A percentile compares a stretch with the other conserved stretches of the same genome.
Conservation (phyloP, 139 green algal species). For the Coelastrella sp. region DNA sequence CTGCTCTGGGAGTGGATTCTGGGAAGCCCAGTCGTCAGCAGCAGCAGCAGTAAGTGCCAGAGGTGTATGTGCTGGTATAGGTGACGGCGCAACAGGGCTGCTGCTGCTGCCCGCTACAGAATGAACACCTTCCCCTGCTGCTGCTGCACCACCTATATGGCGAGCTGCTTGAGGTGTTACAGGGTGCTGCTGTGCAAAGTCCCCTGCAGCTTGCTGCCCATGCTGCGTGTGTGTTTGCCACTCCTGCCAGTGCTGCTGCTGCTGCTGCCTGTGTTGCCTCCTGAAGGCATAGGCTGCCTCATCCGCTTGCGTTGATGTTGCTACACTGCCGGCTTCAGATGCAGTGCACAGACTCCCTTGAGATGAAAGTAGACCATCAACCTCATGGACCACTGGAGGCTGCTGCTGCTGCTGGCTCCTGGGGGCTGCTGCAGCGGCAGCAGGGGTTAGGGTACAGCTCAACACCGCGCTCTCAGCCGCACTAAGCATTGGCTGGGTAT, state of each 20-base stretch:
- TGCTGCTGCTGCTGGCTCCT: not conserved
- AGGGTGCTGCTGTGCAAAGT: slow-evolving; percentile 24
- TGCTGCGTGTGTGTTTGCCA: not conserved
- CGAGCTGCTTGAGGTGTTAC: not conserved
- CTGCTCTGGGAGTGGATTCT: no score
- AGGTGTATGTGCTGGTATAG: slow-evolving; percentile 3
- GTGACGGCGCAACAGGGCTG: not conserved
- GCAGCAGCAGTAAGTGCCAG: not conserved
- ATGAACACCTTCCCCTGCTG: no score
- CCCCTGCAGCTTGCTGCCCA: not conserved
- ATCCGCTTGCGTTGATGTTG: not conserved
- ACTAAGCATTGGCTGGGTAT: no score
- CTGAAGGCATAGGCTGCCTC: slow-evolving; percentile 11
- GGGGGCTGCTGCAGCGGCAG: not conserved
- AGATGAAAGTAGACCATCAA: not conserved
- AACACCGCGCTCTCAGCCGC: no score
- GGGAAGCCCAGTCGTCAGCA: no score
- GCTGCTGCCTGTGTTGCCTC: slow-evolving; percentile 13
- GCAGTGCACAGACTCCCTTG: not conserved
- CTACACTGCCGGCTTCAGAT: not conserved
- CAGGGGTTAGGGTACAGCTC: no score
- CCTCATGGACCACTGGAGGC: not conserved
- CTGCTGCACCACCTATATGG: not conserved
- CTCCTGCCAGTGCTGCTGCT: slow-evolving; percentile 2
- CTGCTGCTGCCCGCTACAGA: not conserved